A percentile compares a stretch with the other conserved stretches of the same genome.
Evolutionary conservation across 148 eudicot species (phyloP).

Genomic region (Diospyros kaki): DNA sequence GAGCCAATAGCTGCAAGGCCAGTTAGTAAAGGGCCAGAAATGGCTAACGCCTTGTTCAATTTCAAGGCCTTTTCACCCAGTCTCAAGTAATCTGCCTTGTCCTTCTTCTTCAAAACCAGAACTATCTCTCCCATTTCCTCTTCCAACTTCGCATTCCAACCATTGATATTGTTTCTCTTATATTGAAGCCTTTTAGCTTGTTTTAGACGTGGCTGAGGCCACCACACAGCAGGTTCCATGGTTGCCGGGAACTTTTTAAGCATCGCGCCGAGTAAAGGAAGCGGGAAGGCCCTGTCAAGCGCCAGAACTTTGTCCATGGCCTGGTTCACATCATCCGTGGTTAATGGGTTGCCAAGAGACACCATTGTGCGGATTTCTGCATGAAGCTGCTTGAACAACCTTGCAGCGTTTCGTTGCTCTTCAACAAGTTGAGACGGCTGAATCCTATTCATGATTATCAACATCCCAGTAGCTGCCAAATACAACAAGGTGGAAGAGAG

Average conservation of each 20-base stretch:
- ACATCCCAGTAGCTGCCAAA: constrained; percentile 43
- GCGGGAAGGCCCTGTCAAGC: constrained; percentile 59
- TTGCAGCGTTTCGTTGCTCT: constrained; percentile 59
- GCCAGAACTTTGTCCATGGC: constrained; percentile 47
- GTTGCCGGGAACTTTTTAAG: constrained; percentile 52
- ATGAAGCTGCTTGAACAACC: constrained; percentile 40
- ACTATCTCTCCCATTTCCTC: constrained; percentile 44
- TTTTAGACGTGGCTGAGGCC: constrained; percentile 30
- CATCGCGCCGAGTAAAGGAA: constrained; percentile 63
- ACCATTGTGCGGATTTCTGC: constrained; percentile 26
- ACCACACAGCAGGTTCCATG: constrained; percentile 54
- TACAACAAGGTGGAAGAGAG: constrained; percentile 41
- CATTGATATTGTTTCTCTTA: constrained; percentile 18
- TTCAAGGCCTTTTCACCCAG: constrained; percentile 59
- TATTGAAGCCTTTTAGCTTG: background rate
- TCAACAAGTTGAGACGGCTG: constrained; percentile 75
- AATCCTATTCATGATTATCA: constrained; percentile 49
- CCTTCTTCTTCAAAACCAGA: constrained; percentile 36
- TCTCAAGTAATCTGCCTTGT: constrained; percentile 50
- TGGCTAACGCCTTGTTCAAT: constrained; percentile 50
- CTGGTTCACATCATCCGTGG: constrained; percentile 30
- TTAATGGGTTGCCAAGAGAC: constrained; percentile 9
- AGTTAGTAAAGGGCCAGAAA: constrained; percentile 45
- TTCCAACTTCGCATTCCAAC: constrained; percentile 54
- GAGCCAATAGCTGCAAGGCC: constrained; percentile 56